These are phyloP conservation scores for Pythium rhizo-oryzae DNA, from an alignment of 352 stramenopile species.

Conservation along the genomic window DNA sequence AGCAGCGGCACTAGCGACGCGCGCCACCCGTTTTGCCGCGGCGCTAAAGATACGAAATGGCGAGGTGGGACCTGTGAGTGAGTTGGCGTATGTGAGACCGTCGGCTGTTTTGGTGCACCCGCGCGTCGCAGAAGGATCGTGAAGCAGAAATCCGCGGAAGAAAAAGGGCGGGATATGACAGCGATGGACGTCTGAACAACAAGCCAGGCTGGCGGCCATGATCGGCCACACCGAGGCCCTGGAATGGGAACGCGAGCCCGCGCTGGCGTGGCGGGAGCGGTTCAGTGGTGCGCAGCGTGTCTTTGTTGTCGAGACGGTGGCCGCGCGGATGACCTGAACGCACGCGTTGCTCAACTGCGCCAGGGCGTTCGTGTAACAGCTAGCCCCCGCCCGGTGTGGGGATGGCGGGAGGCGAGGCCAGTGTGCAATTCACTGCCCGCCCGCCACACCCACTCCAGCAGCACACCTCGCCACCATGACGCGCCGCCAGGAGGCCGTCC, in stretches of 20 bases:
- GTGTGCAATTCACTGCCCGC: background rate
- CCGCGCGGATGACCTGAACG: background rate
- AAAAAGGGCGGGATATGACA: too few relatives aligned
- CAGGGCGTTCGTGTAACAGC: background rate
- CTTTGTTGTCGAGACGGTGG: constrained; percentile 1
- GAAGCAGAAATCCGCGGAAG: background rate
- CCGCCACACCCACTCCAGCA: too few relatives aligned
- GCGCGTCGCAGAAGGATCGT: too few relatives aligned
- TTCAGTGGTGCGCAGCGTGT: background rate
- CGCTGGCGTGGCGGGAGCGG: background rate
- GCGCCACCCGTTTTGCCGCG: background rate
- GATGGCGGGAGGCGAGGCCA: background rate
- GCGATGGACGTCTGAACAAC: too few relatives aligned
- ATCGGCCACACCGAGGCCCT: background rate
- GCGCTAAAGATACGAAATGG: constrained; percentile 8
- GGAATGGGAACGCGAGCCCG: background rate
- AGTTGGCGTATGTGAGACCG: background rate
- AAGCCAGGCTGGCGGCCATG: background rate
- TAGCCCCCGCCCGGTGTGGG: too few relatives aligned
- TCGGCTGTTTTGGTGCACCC: too few relatives aligned
- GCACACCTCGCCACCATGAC: background rate
- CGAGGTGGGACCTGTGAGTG: background rate
- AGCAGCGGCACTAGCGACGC: background rate
- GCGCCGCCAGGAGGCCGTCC: background rate
- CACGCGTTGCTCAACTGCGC: background rate